Evolutionary conservation across 176 grass and related monocot species (phyloP), one percentile per base, ranked within the genome.

Genomic region (Eragrostis curvula): DNA sequence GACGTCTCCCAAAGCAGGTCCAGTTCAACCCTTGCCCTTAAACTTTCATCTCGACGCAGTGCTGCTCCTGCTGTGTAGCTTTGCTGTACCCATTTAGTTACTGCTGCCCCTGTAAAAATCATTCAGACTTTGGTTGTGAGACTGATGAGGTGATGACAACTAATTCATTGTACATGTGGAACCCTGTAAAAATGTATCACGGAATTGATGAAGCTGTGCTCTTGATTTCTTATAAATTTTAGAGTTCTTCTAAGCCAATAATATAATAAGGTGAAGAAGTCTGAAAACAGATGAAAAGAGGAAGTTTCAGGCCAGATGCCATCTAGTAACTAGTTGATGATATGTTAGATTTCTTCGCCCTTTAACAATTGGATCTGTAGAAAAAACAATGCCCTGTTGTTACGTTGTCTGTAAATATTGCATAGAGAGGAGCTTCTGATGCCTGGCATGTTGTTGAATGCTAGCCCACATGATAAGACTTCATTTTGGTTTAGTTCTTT

Each of bases 1-100:
- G 96, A 93, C 39, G 82, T 98, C 81, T 91, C 90, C 14, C 90
- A 95, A 82, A 88, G 92, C 92, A 98, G 92, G 90, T 98, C 12
- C 20, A 1, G 43, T 73, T 48, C 64, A 50, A 12, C 13, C 13
- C 11, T 77, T 12, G 3, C 40, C 39, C 57, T 49, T 29, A 46
- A 77, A 44, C 61, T 2, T 28, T 28, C 55, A 29, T 45, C 24
- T 53, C 7, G 16, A 20, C 20, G 51, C 46, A 47, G 32, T 36
- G 32, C 32, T 36, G 32, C 32, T 36, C 32, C 32, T 61, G 58
- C 24, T 61, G 58, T 24, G 11, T 12, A 59, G 56, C 24, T 59
- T 56, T 28, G 58, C 58, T 18, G 2, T 49, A 15, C 47, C 14
- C 47, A 49, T 49, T 57, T 12, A 14, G 27, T 61, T 61, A 12